These are phyloP conservation scores for Alternaria brassicicola DNA, from an alignment of 2,329 filamentous ascomycete genomes.

Conservation along the genomic window DNA sequence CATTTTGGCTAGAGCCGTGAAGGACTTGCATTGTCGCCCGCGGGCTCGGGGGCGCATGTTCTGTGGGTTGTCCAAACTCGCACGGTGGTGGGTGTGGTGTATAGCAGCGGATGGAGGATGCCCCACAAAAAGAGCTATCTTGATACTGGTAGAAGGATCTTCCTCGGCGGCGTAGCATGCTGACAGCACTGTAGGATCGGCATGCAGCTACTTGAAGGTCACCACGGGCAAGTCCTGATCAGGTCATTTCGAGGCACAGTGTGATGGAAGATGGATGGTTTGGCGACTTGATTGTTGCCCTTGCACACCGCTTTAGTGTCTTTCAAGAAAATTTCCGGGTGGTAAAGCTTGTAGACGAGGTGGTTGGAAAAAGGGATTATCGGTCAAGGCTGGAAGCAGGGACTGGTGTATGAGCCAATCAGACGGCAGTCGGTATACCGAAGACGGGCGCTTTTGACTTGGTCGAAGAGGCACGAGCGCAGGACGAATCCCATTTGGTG, in stretches of 20 bases:
- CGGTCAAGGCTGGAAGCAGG: slow-evolving; percentile 5
- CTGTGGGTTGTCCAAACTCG: neutral
- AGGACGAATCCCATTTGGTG: slow-evolving; percentile 11
- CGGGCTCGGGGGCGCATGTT: neutral
- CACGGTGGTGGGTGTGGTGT: neutral
- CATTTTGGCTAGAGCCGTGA: neutral
- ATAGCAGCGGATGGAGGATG: neutral
- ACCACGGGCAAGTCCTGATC: slow-evolving; percentile 6
- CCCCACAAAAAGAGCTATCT: slow-evolving; percentile 1
- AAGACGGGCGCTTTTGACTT: neutral
- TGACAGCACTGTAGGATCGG: slow-evolving; percentile 4
- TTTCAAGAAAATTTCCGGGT: slow-evolving; percentile 1
- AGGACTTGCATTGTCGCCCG: neutral
- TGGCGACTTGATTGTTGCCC: neutral
- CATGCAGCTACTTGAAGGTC: slow-evolving; percentile 11
- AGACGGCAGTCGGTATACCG: slow-evolving; percentile 3
- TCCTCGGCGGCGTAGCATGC: slow-evolving; percentile 2
- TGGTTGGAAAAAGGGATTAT: slow-evolving; percentile 1
- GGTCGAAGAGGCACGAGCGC: slow-evolving; percentile 1
- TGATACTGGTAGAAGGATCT: slow-evolving; percentile 1
- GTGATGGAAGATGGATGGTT: slow-evolving; percentile 3
- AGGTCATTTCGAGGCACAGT: neutral
- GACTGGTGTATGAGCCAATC: slow-evolving; percentile 4
- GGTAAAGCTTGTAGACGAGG: slow-evolving; percentile 10
- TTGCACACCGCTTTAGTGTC: slow-evolving; percentile 7